Conservation (phyloP, 148 eudicot species). For the Mesembryanthemum crystallinum region DNA sequence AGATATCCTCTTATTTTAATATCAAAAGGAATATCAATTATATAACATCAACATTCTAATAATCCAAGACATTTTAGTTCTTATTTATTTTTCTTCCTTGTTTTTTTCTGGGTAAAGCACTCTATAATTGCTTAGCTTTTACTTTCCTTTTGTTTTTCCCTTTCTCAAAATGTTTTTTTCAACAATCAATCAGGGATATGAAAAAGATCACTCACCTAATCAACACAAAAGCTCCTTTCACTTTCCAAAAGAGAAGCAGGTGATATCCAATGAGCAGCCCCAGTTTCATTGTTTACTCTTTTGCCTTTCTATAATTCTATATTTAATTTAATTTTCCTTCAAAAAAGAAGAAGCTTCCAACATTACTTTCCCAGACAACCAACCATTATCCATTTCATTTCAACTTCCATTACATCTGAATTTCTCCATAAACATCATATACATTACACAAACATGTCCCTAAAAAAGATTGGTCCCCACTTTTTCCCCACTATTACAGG, state of each 20-base stretch:
- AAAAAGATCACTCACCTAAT: constrained; percentile 25
- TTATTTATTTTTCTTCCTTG: too few species aligned
- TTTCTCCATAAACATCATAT: constrained; percentile 27
- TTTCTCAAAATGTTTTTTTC: neutral
- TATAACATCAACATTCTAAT: too few species aligned
- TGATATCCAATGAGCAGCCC: constrained; percentile 17
- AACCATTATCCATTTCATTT: constrained; percentile 32
- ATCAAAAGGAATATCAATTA: too few species aligned
- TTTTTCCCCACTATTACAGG: constrained; percentile 23
- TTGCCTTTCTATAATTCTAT: neutral
- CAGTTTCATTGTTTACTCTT: neutral
- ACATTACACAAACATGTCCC: constrained; percentile 21
- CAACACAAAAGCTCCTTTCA: constrained; percentile 25
- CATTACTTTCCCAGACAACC: constrained; percentile 35
- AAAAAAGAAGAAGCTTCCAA: constrained; percentile 33
- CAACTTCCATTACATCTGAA: constrained; percentile 30
- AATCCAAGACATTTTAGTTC: too few species aligned
- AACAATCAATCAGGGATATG: constrained; percentile 14
- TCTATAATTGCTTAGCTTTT: neutral
- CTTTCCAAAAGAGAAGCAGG: constrained; percentile 29
- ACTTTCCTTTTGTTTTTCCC: neutral
- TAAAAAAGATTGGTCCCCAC: constrained; percentile 28
- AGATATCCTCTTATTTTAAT: too few species aligned
- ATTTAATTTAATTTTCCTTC: neutral
- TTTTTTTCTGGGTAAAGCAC: neutral